phyloP scores from a whole-genome alignment of 306 rosid species.

The Corylus avellana region DNA sequence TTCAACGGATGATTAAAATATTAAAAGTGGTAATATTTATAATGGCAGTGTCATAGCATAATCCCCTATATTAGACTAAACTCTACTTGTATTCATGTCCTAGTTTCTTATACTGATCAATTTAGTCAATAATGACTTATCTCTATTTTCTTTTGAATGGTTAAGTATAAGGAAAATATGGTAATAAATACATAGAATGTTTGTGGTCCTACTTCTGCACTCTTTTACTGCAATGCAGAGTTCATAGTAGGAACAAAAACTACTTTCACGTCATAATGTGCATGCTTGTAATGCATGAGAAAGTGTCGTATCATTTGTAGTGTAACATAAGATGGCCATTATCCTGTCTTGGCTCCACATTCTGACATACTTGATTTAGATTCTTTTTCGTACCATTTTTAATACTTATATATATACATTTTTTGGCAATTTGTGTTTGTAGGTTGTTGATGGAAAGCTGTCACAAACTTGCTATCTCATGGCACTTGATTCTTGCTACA shows the following conservation, averaged over 20 bases:
- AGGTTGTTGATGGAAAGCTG: slow-evolving; percentile 89
- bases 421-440: slow-evolving; percentile 5
- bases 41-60: too few species aligned
- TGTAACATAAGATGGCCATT: not conserved
- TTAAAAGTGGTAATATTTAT: too few species aligned
- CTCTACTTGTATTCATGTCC: slow-evolving; percentile 5
- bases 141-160: too few species aligned
- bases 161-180: too few species aligned
- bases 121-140: too few species aligned
- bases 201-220: too few species aligned
- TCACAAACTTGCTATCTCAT: slow-evolving; percentile 82
- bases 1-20: too few species aligned
- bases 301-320: not conserved
- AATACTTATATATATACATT: too few species aligned
- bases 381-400: too few species aligned
- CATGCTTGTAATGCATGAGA: not conserved
- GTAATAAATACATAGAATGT: too few species aligned
- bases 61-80: too few species aligned
- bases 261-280: not conserved
- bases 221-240: not conserved
- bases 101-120: too few species aligned
- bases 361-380: not conserved
- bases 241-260: not conserved
- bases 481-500: slow-evolving; percentile 87
- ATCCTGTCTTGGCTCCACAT: not conserved